phyloP scores from a whole-genome alignment of 306 rosid species.

The Arachis stenosperma region DNA sequence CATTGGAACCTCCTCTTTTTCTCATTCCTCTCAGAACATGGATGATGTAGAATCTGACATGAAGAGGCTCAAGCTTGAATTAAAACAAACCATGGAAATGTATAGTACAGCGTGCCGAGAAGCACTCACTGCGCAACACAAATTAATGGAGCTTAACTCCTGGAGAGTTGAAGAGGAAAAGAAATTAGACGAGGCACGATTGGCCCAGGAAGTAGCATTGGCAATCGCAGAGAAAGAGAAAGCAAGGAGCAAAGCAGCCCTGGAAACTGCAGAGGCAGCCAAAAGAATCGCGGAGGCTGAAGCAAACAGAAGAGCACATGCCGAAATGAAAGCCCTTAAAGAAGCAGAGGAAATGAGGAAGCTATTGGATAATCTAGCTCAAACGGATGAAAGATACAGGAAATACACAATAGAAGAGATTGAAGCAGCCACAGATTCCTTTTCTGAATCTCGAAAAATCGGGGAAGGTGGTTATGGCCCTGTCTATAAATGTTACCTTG shows the following conservation, averaged over 20 bases:
- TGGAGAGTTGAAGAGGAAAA: slow-evolving; percentile 68
- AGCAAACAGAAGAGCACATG: slow-evolving; percentile 54
- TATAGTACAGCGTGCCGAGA: slow-evolving; percentile 46
- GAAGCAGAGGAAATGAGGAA: slow-evolving; percentile 76
- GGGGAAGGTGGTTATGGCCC: slow-evolving; percentile 99
- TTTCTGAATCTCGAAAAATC: slow-evolving; percentile 63
- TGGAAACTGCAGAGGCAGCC: slow-evolving; percentile 82
- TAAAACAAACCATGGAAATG: slow-evolving; percentile 93
- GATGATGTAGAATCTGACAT: slow-evolving; percentile 86
- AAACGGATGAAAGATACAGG: slow-evolving; percentile 64
- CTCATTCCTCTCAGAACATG: slow-evolving; percentile 67
- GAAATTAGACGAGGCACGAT: slow-evolving; percentile 66
- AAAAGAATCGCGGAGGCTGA: slow-evolving; percentile 74
- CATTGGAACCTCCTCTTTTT: slow-evolving; percentile 58
- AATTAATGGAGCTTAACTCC: slow-evolving; percentile 64
- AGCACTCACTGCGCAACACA: slow-evolving; percentile 45
- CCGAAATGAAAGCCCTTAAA: slow-evolving; percentile 59
- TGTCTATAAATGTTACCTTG: slow-evolving; percentile 63
- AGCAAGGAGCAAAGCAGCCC: slow-evolving; percentile 72
- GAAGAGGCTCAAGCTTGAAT: slow-evolving; percentile 87
- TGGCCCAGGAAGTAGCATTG: slow-evolving; percentile 71
- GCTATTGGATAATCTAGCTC: slow-evolving; percentile 58
- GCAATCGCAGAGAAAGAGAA: slow-evolving; percentile 84
- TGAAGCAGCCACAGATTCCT: slow-evolving; percentile 69
- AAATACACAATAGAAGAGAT: slow-evolving; percentile 79